Percentiles rank a stretch among this genome's conserved stretches.
phyloP scores from a whole-genome alignment of 176 grass and related monocot species.

The Tillandsia fasciculata region DNA sequence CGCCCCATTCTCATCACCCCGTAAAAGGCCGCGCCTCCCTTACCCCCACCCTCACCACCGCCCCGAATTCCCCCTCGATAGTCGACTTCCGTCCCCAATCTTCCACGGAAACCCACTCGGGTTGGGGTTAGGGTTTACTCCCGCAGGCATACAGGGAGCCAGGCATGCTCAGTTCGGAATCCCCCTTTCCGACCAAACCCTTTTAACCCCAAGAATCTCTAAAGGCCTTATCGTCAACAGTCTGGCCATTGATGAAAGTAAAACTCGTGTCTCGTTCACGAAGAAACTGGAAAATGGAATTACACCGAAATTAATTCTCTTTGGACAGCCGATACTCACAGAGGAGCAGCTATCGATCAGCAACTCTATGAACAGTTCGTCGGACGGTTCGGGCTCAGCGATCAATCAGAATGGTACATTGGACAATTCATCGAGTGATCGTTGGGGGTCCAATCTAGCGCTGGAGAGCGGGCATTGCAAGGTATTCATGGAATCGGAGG shows the following conservation, averaged over 20 bases:
- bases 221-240: conserved; percentile 43
- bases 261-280: conserved; percentile 38
- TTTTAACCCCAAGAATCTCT: conserved; percentile 35
- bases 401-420: conserved; percentile 26
- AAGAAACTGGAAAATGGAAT: conserved; percentile 54
- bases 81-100: conserved; percentile 31
- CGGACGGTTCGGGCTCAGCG: conserved; percentile 29
- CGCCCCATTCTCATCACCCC: conserved; percentile 70
- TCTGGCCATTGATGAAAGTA: conserved; percentile 37
- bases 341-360: conserved; percentile 79
- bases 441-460: conserved; percentile 33
- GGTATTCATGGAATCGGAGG: conserved; percentile 91
- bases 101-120: conserved; percentile 38
- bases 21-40: conserved; percentile 70
- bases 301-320: conserved; percentile 60
- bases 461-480: conserved; percentile 78
- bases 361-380: conserved; percentile 25
- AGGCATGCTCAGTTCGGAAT: conserved; percentile 99
- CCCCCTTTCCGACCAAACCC: conserved; percentile 49
- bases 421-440: conserved; percentile 30
- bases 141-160: conserved; percentile 99
- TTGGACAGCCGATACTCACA: conserved; percentile 75
- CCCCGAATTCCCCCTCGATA: conserved; percentile 40
- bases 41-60: conserved; percentile 6
- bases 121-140: conserved; percentile 48